Evolutionary conservation across 2,329 filamentous ascomycete genomes (phyloP).

Genomic region (Colletotrichum graminicola): DNA sequence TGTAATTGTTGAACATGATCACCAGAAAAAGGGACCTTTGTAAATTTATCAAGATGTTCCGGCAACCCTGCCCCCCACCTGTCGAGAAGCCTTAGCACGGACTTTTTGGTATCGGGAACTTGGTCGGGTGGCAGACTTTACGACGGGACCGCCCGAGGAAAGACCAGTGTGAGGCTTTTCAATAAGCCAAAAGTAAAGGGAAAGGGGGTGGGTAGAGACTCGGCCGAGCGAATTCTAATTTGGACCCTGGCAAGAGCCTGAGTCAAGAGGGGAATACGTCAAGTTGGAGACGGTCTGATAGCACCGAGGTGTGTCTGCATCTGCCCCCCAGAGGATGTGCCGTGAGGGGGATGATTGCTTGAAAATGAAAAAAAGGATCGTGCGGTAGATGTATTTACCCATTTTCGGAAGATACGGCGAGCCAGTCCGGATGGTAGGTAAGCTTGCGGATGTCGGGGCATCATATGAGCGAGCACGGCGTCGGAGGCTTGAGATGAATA

Average conservation of each 20-base stretch:
- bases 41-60: too few species aligned
- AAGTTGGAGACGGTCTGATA: conserved; percentile 23
- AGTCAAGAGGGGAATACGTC: not conserved
- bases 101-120: not conserved
- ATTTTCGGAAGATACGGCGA: conserved; percentile 1
- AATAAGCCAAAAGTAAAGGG: not conserved
- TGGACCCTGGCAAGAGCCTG: conserved; percentile 12
- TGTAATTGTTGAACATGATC: too few species aligned
- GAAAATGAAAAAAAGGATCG: not conserved
- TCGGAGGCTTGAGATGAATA: conserved; percentile 26
- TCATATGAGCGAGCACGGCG: not conserved
- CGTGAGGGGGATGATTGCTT: not conserved
- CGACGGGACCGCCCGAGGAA: not conserved
- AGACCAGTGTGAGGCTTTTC: not conserved
- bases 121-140: not conserved
- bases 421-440: too few species aligned
- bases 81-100: not conserved
- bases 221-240: conserved; percentile 27
- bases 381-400: conserved; percentile 1
- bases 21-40: too few species aligned
- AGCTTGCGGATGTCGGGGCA: too few species aligned
- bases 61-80: too few species aligned
- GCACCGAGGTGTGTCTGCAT: conserved; percentile 26
- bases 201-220: conserved; percentile 1
- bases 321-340: not conserved